Evolutionary conservation across 306 rosid genomes (phyloP), one percentile per base, ranked within the genome.

Genomic region (Hippophae tibetana): DNA sequence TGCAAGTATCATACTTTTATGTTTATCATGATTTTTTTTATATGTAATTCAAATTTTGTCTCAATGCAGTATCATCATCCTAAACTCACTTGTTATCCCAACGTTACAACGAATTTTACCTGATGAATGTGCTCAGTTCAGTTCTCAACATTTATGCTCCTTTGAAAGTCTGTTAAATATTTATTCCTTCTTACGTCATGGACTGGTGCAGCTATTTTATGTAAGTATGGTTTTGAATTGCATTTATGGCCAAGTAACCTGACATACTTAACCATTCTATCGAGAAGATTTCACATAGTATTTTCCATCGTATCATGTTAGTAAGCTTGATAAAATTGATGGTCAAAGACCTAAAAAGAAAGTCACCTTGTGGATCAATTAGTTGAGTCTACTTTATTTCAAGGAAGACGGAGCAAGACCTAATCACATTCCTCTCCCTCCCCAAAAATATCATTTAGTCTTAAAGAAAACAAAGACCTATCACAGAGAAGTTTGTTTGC

Each of bases 101-200:
- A 74, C 81, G 23, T 69, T 92, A 59, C 72, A 82, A 50, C 78
- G 92, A 95, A 83, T 92, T 64, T 74, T 92, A 75, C 96, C 98
- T 42, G 89, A 76, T 72, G 81, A 63, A 27, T 77, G 84, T 69
- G 62, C 79, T 6, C 74, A 61, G 61, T 25, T 71, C 57, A 68
- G 55, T 72, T 78, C 95, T 73, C 87, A 71, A 66, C 42, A 71
- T 44, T n/a, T 58, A 11, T 78, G 88, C 63, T 63, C 70, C 40
- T 70, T 79, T 70, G 79, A 60, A 47, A 73, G 76, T 70, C 65
- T 65, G 63, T 74, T 76, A 55, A 73, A 70, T 70, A 76, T 90
- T 69, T 85, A 85, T 75, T 83, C 89, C 66, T 60, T 78, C 84
- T 74, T 85, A 42, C 95, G 86, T 57, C 60, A 49, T 58, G 78